phyloP scores from a whole-genome alignment of 768 basidiomycete genomes.

The Collybia sp. region DNA sequence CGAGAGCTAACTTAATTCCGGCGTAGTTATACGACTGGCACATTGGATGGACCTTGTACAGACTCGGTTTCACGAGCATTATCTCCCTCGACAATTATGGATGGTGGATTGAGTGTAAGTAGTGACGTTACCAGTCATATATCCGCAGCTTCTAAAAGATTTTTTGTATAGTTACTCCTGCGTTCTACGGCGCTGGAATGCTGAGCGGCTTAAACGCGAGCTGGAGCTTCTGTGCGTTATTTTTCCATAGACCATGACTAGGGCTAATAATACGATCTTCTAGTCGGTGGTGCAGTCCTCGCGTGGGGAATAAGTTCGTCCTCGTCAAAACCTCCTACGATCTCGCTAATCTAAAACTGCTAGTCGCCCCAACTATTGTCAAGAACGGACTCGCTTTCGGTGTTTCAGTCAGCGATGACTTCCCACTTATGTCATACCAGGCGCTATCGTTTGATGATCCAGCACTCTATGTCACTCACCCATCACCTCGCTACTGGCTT shows the following conservation, averaged over 20 bases:
- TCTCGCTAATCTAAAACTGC: not conserved
- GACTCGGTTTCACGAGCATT: slow-evolving; percentile 55
- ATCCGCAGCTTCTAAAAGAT: not conserved
- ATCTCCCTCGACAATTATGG: slow-evolving; percentile 57
- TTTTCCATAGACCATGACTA: not conserved
- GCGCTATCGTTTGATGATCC: slow-evolving; percentile 44
- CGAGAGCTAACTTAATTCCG: not conserved
- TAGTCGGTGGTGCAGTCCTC: slow-evolving; percentile 48
- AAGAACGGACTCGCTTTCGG: slow-evolving; percentile 50
- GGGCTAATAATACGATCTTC: slow-evolving; percentile 1
- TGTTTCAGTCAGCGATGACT: slow-evolving; percentile 25
- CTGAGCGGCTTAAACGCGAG: slow-evolving; percentile 52
- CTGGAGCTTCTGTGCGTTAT: slow-evolving; percentile 50
- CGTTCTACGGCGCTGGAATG: slow-evolving; percentile 59
- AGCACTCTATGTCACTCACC: slow-evolving; percentile 29
- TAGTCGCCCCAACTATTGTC: slow-evolving; percentile 49
- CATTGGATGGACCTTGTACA: slow-evolving; percentile 55
- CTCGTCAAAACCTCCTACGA: not conserved
- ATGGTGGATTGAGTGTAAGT: slow-evolving; percentile 49
- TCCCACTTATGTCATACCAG: slow-evolving; percentile 38
- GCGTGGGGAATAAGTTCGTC: slow-evolving; percentile 56
- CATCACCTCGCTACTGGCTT: slow-evolving; percentile 59
- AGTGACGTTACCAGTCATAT: not conserved
- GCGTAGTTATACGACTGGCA: slow-evolving; percentile 60
- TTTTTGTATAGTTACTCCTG: slow-evolving; percentile 35